Percentiles rank a stretch among this genome's conserved stretches.
Conservation (phyloP, 2,329 filamentous ascomycete species). For the Pseudogymnoascus sp. region DNA sequence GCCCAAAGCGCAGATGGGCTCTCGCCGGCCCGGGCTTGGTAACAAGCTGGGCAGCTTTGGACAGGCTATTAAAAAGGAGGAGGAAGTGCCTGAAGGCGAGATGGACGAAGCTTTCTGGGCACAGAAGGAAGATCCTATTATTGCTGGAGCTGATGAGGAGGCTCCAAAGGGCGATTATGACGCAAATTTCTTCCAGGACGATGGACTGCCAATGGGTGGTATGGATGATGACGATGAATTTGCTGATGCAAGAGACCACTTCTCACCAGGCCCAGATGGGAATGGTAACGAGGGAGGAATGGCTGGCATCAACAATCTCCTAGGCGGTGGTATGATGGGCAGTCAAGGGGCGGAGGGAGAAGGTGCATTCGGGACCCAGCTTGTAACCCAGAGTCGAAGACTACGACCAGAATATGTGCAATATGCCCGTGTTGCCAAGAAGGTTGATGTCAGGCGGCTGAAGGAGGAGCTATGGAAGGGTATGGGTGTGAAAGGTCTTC, state of each 20-base stretch:
- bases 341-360: constrained; percentile 32
- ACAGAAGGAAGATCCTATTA: constrained; percentile 46
- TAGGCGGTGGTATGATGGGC: constrained; percentile 43
- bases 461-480: constrained; percentile 66
- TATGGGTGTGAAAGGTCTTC: constrained; percentile 47
- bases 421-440: constrained; percentile 62
- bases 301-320: constrained; percentile 42
- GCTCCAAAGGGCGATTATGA: constrained; percentile 75
- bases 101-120: constrained; percentile 98
- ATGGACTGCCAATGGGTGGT: constrained; percentile 60
- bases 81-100: constrained; percentile 59
- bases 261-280: constrained; percentile 57
- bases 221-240: constrained; percentile 62
- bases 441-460: constrained; percentile 59
- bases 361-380: constrained; percentile 53
- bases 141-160: constrained; percentile 46
- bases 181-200: constrained; percentile 95
- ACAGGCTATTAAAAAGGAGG: constrained; percentile 37
- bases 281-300: constrained; percentile 36
- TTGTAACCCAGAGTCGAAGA: constrained; percentile 57
- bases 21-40: constrained; percentile 48
- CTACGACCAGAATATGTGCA: constrained; percentile 61
- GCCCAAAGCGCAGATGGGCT: constrained; percentile 76
- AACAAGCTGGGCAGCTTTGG: constrained; percentile 34
- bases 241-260: constrained; percentile 71